Conservation (phyloP, 106 monocot genomes). For the Platanthera zijinensis region DNA sequence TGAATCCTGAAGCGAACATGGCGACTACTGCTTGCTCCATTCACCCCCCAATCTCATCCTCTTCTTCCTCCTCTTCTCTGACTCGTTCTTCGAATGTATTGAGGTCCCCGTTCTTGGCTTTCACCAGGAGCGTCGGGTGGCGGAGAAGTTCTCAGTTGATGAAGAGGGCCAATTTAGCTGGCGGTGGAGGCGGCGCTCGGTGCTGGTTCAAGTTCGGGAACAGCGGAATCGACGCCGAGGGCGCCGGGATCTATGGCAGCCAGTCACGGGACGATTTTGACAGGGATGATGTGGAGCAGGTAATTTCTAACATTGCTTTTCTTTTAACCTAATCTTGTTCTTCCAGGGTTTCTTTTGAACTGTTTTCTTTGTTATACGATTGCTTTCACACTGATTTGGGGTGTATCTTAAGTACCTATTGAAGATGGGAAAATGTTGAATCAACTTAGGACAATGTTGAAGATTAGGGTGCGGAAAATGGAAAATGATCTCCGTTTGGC, state of each 20-base stretch:
- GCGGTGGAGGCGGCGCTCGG: slow-evolving; percentile 26
- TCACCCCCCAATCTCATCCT: slow-evolving; percentile 1
- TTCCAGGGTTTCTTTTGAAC: not conserved
- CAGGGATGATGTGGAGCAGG: slow-evolving; percentile 92
- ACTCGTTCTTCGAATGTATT: not conserved
- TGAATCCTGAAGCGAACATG: slow-evolving; percentile 15
- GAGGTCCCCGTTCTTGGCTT: slow-evolving; percentile 28
- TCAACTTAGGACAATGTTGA: no score
- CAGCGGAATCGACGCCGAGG: slow-evolving; percentile 62
- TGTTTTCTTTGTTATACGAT: not conserved
- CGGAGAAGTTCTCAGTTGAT: slow-evolving; percentile 14
- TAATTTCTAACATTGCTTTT: not conserved
- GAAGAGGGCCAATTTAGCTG: slow-evolving; percentile 1
- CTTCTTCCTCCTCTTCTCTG: slow-evolving; percentile 3
- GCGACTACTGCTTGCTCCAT: slow-evolving; percentile 27
- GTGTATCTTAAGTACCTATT: no score
- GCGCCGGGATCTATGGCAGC: slow-evolving; percentile 82
- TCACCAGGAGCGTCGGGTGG: slow-evolving; percentile 29
- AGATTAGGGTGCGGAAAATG: no score
- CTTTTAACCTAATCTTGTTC: not conserved
- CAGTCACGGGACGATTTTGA: slow-evolving; percentile 77
- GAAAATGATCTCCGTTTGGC: no score
- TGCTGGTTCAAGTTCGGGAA: slow-evolving; percentile 80
- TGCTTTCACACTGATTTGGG: no score
- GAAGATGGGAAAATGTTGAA: no score